Conservation (phyloP, 163 green algal species). For the Prototheca stagnorum region DNA sequence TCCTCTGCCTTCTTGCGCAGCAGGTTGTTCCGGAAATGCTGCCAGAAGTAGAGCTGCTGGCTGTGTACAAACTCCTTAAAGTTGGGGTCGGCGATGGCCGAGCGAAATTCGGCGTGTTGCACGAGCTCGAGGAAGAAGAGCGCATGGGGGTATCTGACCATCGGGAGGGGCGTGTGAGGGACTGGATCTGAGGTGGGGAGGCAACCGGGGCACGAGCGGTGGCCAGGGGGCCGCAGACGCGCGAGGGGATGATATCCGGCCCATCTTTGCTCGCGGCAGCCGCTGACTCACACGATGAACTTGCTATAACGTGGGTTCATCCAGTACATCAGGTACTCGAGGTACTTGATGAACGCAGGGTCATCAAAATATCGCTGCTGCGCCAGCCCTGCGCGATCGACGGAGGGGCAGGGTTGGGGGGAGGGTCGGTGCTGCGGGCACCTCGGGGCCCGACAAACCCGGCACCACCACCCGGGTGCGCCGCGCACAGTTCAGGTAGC, state of each 20-base stretch:
- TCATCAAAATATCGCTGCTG: constrained; percentile 76
- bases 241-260: no score
- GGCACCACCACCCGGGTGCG: background rate
- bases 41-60: constrained; percentile 68
- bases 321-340: constrained; percentile 91
- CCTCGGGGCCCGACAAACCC: background rate
- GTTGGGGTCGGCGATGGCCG: constrained; percentile 32
- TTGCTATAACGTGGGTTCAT: constrained; percentile 53
- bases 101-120: constrained; percentile 60
- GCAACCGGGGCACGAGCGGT: no score
- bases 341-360: constrained; percentile 62
- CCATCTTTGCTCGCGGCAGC: no score
- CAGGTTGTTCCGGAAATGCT: constrained; percentile 26
- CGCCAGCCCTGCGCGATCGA: constrained; percentile 44
- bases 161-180: background rate
- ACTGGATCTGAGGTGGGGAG: background rate
- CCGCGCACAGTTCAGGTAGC: constrained; percentile 74
- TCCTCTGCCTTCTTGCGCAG: no score
- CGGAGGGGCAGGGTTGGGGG: background rate
- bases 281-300: constrained; percentile 66
- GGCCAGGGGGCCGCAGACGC: no score
- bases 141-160: constrained; percentile 68
- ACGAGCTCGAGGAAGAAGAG: constrained; percentile 75
- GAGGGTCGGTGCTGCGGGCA: background rate
- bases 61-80: constrained; percentile 58